Evolutionary conservation across 2,329 filamentous ascomycete species (phyloP).

Genomic region (Cladophialophora carrionii): DNA sequence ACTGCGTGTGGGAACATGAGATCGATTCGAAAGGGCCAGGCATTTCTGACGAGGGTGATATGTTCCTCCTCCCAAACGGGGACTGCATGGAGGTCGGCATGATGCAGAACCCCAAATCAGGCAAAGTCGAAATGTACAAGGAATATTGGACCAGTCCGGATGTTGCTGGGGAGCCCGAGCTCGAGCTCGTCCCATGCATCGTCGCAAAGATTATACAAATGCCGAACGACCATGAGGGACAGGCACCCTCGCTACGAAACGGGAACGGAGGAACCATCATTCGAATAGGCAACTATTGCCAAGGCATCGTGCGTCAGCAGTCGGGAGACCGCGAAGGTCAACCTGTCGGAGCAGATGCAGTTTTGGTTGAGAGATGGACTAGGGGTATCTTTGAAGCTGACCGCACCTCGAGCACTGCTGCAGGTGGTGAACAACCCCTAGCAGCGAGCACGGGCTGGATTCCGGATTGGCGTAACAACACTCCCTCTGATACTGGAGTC

Average conservation of each 20-base stretch:
- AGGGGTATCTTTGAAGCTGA: slow-evolving; percentile 6
- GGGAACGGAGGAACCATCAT: slow-evolving; percentile 28
- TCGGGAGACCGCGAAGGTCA: slow-evolving; percentile 2
- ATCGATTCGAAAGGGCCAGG: slow-evolving; percentile 35
- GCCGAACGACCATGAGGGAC: neutral
- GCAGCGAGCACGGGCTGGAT: slow-evolving; percentile 14
- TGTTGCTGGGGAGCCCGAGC: slow-evolving; percentile 50
- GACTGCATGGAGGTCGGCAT: slow-evolving; percentile 37
- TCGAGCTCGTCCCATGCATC: slow-evolving; percentile 44
- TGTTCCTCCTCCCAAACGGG: slow-evolving; percentile 37
- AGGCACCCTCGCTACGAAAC: neutral
- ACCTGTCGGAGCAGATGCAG: neutral
- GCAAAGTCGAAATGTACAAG: slow-evolving; percentile 36
- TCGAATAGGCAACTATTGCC: slow-evolving; percentile 33
- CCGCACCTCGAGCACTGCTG: neutral
- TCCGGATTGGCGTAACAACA: slow-evolving; percentile 31
- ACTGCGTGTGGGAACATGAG: slow-evolving; percentile 33
- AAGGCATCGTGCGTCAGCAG: slow-evolving; percentile 31
- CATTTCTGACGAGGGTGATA: slow-evolving; percentile 37
- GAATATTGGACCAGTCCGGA: slow-evolving; percentile 35
- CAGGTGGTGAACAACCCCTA: neutral
- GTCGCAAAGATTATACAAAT: slow-evolving; percentile 25
- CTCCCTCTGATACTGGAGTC: slow-evolving; percentile 9
- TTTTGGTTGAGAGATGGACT: slow-evolving; percentile 31
- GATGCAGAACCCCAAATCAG: slow-evolving; percentile 35